Evolutionary conservation across 2,329 filamentous ascomycete genomes (phyloP).

Genomic region (Talaromyces sp.): DNA sequence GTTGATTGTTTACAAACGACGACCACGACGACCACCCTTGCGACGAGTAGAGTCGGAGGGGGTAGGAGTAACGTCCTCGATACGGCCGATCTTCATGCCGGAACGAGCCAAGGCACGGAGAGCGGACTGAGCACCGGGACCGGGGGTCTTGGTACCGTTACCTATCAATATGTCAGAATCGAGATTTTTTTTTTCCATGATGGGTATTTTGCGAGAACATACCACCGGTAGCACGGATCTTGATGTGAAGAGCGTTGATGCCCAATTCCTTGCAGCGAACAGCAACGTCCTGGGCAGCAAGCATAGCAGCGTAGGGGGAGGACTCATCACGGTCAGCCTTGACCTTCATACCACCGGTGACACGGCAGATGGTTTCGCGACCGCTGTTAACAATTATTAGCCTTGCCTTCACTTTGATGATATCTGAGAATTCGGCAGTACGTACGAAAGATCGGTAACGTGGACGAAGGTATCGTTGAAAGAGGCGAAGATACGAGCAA

Average conservation of each 20-base stretch:
- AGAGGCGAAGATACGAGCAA: conserved; percentile 96
- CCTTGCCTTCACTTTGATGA: background rate
- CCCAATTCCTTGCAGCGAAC: conserved; percentile 81
- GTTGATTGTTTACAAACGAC: conserved; percentile 79
- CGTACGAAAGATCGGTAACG: conserved; percentile 96
- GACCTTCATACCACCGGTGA: conserved; percentile 99
- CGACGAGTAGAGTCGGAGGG: conserved; percentile 98
- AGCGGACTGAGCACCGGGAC: conserved; percentile 97
- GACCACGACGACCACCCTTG: conserved; percentile 99
- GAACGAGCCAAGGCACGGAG: conserved; percentile 98
- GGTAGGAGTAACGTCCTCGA: conserved; percentile 99
- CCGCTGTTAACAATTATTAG: conserved; percentile 76
- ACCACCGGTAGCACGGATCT: conserved; percentile 99
- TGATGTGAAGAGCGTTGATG: conserved; percentile 98
- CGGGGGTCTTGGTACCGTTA: conserved; percentile 99
- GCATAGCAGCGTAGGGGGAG: conserved; percentile 99
- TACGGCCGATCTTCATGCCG: conserved; percentile 99
- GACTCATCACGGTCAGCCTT: conserved; percentile 99
- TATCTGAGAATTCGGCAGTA: conserved; percentile 20
- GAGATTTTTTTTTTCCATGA: background rate
- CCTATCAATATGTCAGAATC: conserved; percentile 49
- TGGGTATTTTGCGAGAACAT: conserved; percentile 38
- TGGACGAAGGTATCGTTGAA: conserved; percentile 96
- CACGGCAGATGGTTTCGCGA: conserved; percentile 99
- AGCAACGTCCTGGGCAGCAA: conserved; percentile 98